Conservation (phyloP, 2,329 filamentous ascomycete species). For the Penicillium digitatum region DNA sequence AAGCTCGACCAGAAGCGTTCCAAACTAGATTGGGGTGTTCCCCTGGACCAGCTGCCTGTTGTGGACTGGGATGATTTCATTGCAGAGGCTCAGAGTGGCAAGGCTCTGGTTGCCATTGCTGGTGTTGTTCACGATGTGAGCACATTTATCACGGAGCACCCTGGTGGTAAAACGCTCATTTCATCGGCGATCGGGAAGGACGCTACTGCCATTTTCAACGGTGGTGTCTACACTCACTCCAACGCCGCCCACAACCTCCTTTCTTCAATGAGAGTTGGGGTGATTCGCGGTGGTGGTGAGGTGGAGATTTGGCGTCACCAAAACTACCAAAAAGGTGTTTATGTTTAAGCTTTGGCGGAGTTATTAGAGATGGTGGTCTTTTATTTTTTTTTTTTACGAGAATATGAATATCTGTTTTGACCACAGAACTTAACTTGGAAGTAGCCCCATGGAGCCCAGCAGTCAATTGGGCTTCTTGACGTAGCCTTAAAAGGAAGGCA, state of each 20-base stretch:
- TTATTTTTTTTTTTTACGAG: too few species aligned
- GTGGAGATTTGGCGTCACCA: slow-evolving; percentile 78
- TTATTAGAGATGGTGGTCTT: neutral
- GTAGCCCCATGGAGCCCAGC: too few species aligned
- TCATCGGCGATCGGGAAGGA: slow-evolving; percentile 78
- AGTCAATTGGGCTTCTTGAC: too few species aligned
- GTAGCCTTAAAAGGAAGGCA: too few species aligned
- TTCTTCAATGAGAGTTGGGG: slow-evolving; percentile 81
- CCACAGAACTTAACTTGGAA: neutral
- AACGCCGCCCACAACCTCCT: slow-evolving; percentile 87
- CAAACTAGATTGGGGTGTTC: slow-evolving; percentile 78
- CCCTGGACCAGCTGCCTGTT: slow-evolving; percentile 78
- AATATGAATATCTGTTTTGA: neutral
- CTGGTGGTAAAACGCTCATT: slow-evolving; percentile 83
- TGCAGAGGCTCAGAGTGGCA: slow-evolving; percentile 70
- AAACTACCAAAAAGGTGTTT: slow-evolving; percentile 68
- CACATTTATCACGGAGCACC: slow-evolving; percentile 81
- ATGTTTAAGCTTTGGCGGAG: neutral
- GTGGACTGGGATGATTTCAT: slow-evolving; percentile 84
- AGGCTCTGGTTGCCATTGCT: slow-evolving; percentile 70
- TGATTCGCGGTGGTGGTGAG: slow-evolving; percentile 80
- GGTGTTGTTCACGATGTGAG: slow-evolving; percentile 82
- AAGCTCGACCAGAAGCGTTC: slow-evolving; percentile 84
- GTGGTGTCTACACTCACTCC: slow-evolving; percentile 82
- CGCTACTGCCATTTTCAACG: slow-evolving; percentile 86